These are phyloP conservation scores for Monosporascus sp. DNA, from an alignment of 2,329 filamentous ascomycete genomes.

Conservation along the genomic window DNA sequence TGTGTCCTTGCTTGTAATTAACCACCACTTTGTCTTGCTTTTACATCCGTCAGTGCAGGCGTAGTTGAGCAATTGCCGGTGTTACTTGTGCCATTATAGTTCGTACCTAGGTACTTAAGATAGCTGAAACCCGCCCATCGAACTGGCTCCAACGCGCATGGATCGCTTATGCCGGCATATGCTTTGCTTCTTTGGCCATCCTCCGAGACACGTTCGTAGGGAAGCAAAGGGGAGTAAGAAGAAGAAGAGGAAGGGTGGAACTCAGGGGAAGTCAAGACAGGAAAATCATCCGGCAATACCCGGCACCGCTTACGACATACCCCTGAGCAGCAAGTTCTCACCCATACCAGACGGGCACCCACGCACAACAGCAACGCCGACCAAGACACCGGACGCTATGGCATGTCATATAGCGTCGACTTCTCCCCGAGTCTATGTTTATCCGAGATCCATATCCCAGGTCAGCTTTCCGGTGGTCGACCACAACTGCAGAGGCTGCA, in stretches of 20 bases:
- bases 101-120: too few species aligned
- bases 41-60: too few species aligned
- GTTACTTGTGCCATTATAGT: too few species aligned
- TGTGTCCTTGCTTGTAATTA: too few species aligned
- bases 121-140: too few species aligned
- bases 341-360: not conserved
- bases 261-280: not conserved
- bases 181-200: not conserved
- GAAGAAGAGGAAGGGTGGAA: not conserved
- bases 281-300: not conserved
- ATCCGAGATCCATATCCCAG: conserved; percentile 14
- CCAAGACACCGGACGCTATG: not conserved
- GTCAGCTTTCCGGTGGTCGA: conserved; percentile 23
- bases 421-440: conserved; percentile 14
- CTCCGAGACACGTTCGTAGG: not conserved
- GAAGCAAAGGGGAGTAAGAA: not conserved
- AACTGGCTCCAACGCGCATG: not conserved
- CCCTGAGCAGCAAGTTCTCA: not conserved
- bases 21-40: too few species aligned
- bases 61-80: too few species aligned
- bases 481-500: conserved; percentile 10
- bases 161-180: not conserved
- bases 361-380: not conserved
- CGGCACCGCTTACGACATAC: not conserved
- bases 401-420: not conserved